Percentiles rank a stretch among this genome's conserved stretches.
phyloP scores from a whole-genome alignment of 1,284 basidiomycete genomes.

The Leucoagaricus sp. region DNA sequence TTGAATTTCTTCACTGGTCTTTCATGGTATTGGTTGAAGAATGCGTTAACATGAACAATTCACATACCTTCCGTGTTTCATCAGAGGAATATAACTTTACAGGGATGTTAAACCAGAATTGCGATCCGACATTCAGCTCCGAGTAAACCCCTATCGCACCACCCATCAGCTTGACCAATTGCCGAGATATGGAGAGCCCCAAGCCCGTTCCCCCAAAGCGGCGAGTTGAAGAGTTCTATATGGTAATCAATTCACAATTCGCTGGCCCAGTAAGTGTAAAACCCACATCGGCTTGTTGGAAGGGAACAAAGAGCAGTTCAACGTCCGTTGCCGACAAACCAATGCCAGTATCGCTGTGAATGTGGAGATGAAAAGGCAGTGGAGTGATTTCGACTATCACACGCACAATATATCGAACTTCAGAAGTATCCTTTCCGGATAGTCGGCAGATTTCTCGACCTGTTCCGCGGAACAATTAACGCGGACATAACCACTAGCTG shows the following conservation, averaged over 20 bases:
- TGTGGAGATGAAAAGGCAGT: conserved; percentile 1
- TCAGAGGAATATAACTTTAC: conserved; percentile 56
- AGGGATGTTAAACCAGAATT: conserved; percentile 72
- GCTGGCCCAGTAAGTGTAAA: background rate
- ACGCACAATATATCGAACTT: conserved; percentile 64
- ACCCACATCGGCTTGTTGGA: conserved; percentile 66
- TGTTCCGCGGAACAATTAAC: conserved; percentile 58
- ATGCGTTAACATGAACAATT: too few species aligned
- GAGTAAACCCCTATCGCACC: conserved; percentile 70
- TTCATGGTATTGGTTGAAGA: too few species aligned
- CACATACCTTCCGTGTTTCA: conserved; percentile 51
- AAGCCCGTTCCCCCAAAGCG: conserved; percentile 73
- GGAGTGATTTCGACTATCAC: background rate
- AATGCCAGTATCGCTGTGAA: conserved; percentile 63
- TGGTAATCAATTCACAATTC: background rate
- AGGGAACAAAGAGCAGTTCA: conserved; percentile 67
- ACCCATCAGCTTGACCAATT: conserved; percentile 72
- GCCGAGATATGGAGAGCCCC: conserved; percentile 70
- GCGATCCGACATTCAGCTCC: conserved; percentile 60
- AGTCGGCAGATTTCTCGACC: conserved; percentile 21
- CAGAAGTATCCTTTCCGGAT: conserved; percentile 46
- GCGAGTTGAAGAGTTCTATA: conserved; percentile 63
- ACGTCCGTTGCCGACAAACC: conserved; percentile 65
- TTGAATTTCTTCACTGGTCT: conserved; percentile 47
- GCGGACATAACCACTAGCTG: conserved; percentile 58